Conservation (phyloP, 164 flowering plant species). For the Vitis labrusca region DNA sequence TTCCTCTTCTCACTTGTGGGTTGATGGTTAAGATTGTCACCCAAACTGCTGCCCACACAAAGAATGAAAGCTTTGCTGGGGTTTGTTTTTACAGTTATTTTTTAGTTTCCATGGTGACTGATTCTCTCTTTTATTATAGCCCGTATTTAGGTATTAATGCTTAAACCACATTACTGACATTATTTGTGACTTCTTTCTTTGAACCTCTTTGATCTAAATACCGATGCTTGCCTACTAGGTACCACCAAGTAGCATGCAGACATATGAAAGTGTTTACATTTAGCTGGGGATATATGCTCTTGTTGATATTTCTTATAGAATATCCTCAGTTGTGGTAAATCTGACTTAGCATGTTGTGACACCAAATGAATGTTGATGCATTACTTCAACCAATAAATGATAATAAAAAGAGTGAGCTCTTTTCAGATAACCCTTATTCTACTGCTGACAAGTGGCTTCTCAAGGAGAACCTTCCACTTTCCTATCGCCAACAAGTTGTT, state of each 20-base stretch:
- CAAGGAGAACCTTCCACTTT: conserved; percentile 83
- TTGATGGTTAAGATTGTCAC: too few species aligned
- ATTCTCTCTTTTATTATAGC: too few species aligned
- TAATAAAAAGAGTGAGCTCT: not conserved
- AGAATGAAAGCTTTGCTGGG: too few species aligned
- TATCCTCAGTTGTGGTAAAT: not conserved
- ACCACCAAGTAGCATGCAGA: not conserved
- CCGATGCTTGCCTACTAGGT: too few species aligned
- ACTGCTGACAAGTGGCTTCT: conserved; percentile 98
- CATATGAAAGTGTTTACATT: not conserved
- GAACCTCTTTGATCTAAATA: too few species aligned
- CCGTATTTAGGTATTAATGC: too few species aligned
- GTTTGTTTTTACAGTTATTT: not conserved
- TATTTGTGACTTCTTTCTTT: too few species aligned
- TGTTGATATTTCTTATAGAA: not conserved
- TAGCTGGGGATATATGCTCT: not conserved
- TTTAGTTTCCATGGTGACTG: not conserved
- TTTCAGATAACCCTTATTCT: conserved; percentile 80
- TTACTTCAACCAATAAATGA: not conserved
- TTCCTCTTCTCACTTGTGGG: too few species aligned
- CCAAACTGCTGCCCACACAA: too few species aligned
- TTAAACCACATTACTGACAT: too few species aligned
- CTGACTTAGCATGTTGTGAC: not conserved
- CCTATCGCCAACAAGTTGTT: conserved; percentile 90
- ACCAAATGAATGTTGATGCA: not conserved